Evolutionary conservation across 169 alveolate species (phyloP).

Genomic region (Cryptosporidium muris): DNA sequence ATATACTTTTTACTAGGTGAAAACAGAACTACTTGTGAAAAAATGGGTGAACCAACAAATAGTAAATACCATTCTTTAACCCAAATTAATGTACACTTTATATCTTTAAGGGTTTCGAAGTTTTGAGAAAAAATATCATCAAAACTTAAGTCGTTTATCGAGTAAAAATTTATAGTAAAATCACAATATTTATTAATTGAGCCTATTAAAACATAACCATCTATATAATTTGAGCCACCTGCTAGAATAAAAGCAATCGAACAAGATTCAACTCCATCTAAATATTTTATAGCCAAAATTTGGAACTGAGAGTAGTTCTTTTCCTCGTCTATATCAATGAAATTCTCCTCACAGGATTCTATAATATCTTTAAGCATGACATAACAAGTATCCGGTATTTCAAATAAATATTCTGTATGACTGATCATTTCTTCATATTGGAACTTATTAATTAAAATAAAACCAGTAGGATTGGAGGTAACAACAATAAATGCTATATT

Average conservation of each 20-base stretch:
- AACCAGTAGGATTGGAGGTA: conserved; percentile 1
- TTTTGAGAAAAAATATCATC: conserved; percentile 16
- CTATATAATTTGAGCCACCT: conserved; percentile 21
- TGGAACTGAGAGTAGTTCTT: conserved; percentile 1
- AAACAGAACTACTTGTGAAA: conserved; percentile 56
- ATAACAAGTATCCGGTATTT: conserved; percentile 16
- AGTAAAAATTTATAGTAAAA: conserved; percentile 8
- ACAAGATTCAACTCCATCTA: background rate
- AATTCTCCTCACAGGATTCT: background rate
- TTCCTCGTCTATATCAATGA: conserved; percentile 7
- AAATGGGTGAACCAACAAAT: conserved; percentile 30
- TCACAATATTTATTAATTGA: background rate
- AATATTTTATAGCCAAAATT: conserved; percentile 16
- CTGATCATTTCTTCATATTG: conserved; percentile 8
- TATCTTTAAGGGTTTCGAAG: background rate
- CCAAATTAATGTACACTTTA: conserved; percentile 52
- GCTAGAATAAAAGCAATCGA: conserved; percentile 15
- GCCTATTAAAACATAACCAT: conserved; percentile 37
- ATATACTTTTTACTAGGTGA: conserved; percentile 10
- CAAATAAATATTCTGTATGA: background rate
- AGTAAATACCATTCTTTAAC: conserved; percentile 54
- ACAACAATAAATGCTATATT: conserved; percentile 19
- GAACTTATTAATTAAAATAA: conserved; percentile 14
- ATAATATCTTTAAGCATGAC: background rate
- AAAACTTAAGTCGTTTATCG: conserved; percentile 55